phyloP scores from a whole-genome alignment of 352 stramenopile species.

The Globisporangium splendens region DNA sequence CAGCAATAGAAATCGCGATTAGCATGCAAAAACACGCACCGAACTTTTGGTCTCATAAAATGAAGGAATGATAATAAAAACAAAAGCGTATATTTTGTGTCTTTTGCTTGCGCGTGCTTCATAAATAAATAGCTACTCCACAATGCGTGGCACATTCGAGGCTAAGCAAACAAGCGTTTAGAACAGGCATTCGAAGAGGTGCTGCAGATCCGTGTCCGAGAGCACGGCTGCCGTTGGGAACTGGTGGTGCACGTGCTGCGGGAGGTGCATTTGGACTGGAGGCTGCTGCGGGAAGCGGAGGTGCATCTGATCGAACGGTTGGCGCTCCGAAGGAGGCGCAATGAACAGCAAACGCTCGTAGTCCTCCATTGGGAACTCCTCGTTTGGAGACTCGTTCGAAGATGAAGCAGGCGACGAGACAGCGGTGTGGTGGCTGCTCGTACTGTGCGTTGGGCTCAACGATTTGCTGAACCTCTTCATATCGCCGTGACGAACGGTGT shows the following conservation, averaged over 20 bases:
- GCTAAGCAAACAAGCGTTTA: constrained; percentile 8
- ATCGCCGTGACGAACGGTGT: background rate
- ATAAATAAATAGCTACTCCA: constrained; percentile 2
- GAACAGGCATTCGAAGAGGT: constrained; percentile 44
- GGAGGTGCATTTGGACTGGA: background rate
- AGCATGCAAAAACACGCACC: no score
- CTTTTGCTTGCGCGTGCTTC: no score
- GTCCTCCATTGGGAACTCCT: constrained; percentile 30
- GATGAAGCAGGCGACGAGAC: background rate
- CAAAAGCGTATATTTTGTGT: no score
- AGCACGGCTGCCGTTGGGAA: constrained; percentile 18
- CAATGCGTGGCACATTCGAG: background rate
- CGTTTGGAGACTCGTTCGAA: constrained; percentile 22
- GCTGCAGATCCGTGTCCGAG: constrained; percentile 36
- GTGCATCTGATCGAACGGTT: constrained; percentile 6
- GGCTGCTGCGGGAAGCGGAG: constrained; percentile 5
- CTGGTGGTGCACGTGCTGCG: constrained; percentile 1
- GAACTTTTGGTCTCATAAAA: no score
- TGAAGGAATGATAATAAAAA: no score
- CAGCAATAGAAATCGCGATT: no score
- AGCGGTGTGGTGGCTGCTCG: background rate
- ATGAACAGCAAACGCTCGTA: constrained; percentile 39
- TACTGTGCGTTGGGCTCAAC: background rate
- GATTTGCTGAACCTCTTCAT: background rate
- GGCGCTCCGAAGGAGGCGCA: constrained; percentile 21